A percentile compares a stretch with the other conserved stretches of the same genome.
These are phyloP conservation scores for Strobilomyces dryophilus DNA, from an alignment of 768 basidiomycete species.

Conservation along the genomic window DNA sequence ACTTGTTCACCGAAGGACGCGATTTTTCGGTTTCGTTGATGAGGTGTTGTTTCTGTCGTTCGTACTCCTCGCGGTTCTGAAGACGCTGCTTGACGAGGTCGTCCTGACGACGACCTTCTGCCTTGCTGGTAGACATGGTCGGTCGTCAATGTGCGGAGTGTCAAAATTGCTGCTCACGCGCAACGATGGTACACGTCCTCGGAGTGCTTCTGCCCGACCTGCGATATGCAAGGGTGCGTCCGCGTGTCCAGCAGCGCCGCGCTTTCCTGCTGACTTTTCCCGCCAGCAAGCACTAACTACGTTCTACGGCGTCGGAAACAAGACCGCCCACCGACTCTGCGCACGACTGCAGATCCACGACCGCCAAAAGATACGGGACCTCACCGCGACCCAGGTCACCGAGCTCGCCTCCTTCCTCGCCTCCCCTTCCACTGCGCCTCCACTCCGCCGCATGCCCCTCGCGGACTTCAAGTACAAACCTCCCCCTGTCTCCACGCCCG, in stretches of 20 bases:
- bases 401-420: conserved; percentile 93
- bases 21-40: conserved; percentile 91
- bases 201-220: conserved; percentile 79
- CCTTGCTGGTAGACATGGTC: conserved; percentile 69
- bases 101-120: conserved; percentile 84
- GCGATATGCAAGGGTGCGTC: conserved; percentile 67
- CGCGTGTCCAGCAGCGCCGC: not conserved
- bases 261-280: not conserved
- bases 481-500: conserved; percentile 37
- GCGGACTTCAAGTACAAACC: conserved; percentile 52
- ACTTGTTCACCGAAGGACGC: conserved; percentile 80
- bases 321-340: conserved; percentile 76
- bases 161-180: conserved; percentile 6
- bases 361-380: conserved; percentile 70
- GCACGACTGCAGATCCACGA: conserved; percentile 92
- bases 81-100: conserved; percentile 80
- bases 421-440: conserved; percentile 72
- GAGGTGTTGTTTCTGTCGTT: conserved; percentile 75
- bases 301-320: conserved; percentile 84
- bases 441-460: conserved; percentile 63
- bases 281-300: conserved; percentile 80
- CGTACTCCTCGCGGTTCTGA: conserved; percentile 76
- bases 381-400: conserved; percentile 85
- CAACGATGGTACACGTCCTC: conserved; percentile 77
- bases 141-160: conserved; percentile 23